Evolutionary conservation across 768 basidiomycete species (phyloP), one percentile per base, ranked within the genome.

Genomic region (Podaxis sp.): DNA sequence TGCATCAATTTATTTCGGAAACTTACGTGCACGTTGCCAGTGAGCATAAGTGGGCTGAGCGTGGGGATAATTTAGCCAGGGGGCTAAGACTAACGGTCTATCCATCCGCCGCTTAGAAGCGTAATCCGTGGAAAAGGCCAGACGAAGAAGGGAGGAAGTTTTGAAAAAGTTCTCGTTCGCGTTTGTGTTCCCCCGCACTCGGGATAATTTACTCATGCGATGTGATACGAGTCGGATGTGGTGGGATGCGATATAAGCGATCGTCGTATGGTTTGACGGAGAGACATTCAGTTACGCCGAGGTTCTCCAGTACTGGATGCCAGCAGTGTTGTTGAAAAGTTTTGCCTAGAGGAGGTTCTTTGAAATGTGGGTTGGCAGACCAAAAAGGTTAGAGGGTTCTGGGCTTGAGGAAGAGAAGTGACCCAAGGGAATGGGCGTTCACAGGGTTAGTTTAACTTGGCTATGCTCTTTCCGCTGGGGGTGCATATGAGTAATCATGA

Each of bases 361-460:
- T 27, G 24, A 50, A 50, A 22, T 50, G 22, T 50, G 49, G 9
- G 22, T 22, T 15, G 13, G 9, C 3, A 9, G 12, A 24, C 8
- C 7, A 24, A 13, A 50, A 27, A 27, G 22, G 22, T 25, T 17
- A 27, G 49, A 49, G 25, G 49, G 49, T 8, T 50, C 22, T 24
- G 19, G 36, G 15, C 9, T 41, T 55, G 37, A 24, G 38, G 54
- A 55, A 38, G 54, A 22, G 37, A 22, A 6, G 12, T 19, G 54
- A 55, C 54, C 54, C 54, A 25, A 22, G 37, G 24, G 52, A 24
- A 40, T 40, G 54, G 52, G 36, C 38, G 37, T 55, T 55, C 54
- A 40, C 54, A 55, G 54, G 54, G 33, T 24, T 22, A 55, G 37
- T 8, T 38, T 55, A 24, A 15, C 37, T 41, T 11, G 54, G 54